Base-by-base conservation (phyloP, 768 basidiomycete species). In the Mycena polygramma region DNA sequence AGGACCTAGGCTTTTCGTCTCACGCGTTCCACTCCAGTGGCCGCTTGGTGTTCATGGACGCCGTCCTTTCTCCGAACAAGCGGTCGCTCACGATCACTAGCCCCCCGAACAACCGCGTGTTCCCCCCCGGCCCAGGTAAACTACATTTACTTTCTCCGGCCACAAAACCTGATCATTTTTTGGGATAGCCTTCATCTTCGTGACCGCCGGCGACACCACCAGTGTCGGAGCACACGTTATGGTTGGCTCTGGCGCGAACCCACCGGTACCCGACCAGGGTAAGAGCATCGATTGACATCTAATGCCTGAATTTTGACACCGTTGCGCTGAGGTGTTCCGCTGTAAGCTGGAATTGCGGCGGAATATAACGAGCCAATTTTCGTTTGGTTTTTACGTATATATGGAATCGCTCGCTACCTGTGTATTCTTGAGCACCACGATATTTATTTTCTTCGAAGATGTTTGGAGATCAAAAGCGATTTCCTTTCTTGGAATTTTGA, bases 41-140 rank as follows among this genome's bases (percentile, higher is more conserved):
- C 1, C 79, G 79, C 26, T 66, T 79, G 20, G 79, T 81, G 24
- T 81, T 81, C 75, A 75, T 79, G 78, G 73, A 76, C 43, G 70
- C 75, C 14, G 66, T 58, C 2, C 66, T 81, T 17, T 75, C 77
- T 4, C 66, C 66, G 14, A 73, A 77, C 70, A 71, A 70, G 43
- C 79, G 67, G 37, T 78, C 78, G 26, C 74, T 80, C 54, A 83
- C 70, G 36, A 78, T 79, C 63, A 79, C 79, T 24, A 81, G 77
- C 45, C 82, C 79, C 20, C 79, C 76, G 60, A 85, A 80, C 71
- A 75, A 78, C 43, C 76, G 76, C 11, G 76, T 79, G 24, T 81
- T 67, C 69, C 79, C 80, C 22, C 77, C 79, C 0, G 80, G 78
- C 37, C 79, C 80, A 66, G 71, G 68, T 69, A 63, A 8, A 58